Conservation (phyloP, 176 grass and related monocot species). For the Musa itinerans region DNA sequence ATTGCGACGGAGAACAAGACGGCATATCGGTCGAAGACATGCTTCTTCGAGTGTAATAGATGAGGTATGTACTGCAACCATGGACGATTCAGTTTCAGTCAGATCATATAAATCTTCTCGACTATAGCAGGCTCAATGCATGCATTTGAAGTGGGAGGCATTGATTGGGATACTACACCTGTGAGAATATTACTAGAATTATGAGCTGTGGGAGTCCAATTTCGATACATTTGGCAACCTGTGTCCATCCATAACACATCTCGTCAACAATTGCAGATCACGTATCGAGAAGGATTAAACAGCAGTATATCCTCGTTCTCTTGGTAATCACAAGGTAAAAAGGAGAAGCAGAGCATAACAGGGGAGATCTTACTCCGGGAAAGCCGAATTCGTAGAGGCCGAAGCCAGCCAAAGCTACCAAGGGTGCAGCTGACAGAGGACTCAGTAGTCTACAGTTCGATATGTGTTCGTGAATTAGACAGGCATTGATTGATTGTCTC, state of each 20-base stretch:
- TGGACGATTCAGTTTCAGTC: background rate
- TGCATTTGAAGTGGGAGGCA: background rate
- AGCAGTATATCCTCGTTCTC: background rate
- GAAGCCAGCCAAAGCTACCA: constrained; percentile 6
- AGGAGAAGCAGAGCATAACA: background rate
- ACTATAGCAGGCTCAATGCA: no score
- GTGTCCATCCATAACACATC: background rate
- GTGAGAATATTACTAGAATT: constrained; percentile 2
- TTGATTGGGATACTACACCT: background rate
- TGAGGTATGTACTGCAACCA: constrained; percentile 4
- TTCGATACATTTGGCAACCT: constrained; percentile 13
- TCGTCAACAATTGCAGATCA: background rate
- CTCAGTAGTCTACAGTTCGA: background rate
- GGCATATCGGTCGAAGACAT: background rate
- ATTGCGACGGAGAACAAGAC: constrained; percentile 5
- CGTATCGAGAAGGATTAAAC: background rate
- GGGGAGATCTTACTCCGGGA: constrained; percentile 7
- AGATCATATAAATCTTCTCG: background rate
- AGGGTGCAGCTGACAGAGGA: constrained; percentile 12
- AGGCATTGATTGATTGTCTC: background rate
- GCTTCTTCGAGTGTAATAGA: background rate
- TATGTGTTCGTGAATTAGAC: background rate
- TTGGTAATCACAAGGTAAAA: background rate
- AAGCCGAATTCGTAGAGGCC: constrained; percentile 10
- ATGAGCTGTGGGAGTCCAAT: constrained; percentile 9